Conservation (phyloP, 345 rosid genomes). For the Populus simonii region DNA sequence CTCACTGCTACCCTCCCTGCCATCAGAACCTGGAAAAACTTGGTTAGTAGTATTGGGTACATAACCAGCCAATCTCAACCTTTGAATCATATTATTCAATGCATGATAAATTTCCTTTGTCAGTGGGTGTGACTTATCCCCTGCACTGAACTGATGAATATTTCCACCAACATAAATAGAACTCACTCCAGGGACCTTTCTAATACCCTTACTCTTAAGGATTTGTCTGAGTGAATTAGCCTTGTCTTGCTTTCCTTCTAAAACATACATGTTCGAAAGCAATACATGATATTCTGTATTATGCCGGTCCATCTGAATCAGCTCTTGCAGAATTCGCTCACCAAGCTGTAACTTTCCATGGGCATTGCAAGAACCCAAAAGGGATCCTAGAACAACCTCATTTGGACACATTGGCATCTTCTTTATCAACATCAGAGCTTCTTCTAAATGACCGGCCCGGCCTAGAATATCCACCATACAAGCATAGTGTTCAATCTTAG, state of each 20-base stretch:
- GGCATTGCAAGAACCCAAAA: constrained; percentile 67
- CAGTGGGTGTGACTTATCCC: constrained; percentile 62
- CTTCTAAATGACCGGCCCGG: constrained; percentile 67
- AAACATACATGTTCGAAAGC: constrained; percentile 62
- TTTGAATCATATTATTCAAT: constrained; percentile 58
- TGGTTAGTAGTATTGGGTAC: constrained; percentile 42
- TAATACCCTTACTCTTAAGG: constrained; percentile 48
- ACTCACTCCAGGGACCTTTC: constrained; percentile 76
- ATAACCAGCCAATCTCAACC: constrained; percentile 59
- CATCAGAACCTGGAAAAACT: constrained; percentile 33
- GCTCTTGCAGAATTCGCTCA: constrained; percentile 43
- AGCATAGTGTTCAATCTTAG: constrained; percentile 74
- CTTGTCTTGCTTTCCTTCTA: constrained; percentile 47
- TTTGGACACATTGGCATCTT: constrained; percentile 74
- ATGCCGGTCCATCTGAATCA: constrained; percentile 49
- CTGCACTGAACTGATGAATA: constrained; percentile 64
- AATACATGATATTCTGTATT: constrained; percentile 65
- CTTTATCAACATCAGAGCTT: constrained; percentile 53
- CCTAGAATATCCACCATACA: constrained; percentile 90
- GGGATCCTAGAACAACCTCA: constrained; percentile 78
- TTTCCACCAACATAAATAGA: constrained; percentile 50
- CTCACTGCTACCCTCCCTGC: constrained; percentile 20
- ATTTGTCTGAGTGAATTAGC: constrained; percentile 29
- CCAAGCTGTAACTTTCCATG: constrained; percentile 59
- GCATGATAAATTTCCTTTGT: constrained; percentile 47